Base-by-base conservation (phyloP, 2,329 filamentous ascomycete species). In the Botryotinia calthae region DNA sequence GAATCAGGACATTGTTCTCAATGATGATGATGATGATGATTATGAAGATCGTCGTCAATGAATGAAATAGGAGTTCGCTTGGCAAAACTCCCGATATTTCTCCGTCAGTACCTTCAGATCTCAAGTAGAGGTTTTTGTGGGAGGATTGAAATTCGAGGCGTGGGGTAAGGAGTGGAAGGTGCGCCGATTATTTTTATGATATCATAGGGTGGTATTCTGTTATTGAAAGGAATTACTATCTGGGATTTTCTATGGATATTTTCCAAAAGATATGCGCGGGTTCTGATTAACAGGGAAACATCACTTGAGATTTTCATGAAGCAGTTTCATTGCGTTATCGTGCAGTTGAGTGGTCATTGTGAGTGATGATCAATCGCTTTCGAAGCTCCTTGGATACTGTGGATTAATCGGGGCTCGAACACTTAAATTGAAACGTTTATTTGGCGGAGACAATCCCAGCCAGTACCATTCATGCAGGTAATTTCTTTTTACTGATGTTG, bases 41-140 rank as follows among this genome's bases (percentile, higher is more conserved):
- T 18, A 18, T 54, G 51, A 8, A 56, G 51, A 56, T 56, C 7
- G 14, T 56, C 51, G 51, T 56, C n/a, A 48, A 18, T 34, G 46
- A 22, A 28, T 10, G n/a, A 44, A 46, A 67, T 40, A 67, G 64
- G 64, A 67, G 64, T 28, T 67, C 64, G 64, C 64, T 67, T 67
- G 64, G 31, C 64, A 40, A 34, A 34, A 25, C n/a, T 40, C 25
- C 64, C 64, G 64, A 54, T 9, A 54, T 54, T 67, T 54, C 25
- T 34, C 64, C 64, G 64, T 18, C 8, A 16, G 28, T 20, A 12
- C 37, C 9, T 25, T 40, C 22, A 20, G 22, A 16, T 14, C 61
- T 54, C 31, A 18, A 67, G 34, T 40, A 40, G 46, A 54, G 64
- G 44, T n/a, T 28, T 14, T 67, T 16, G 46, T 18, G 46, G 25